Conservation (phyloP, 768 basidiomycete species). For the Dioszegia aurantiaca region DNA sequence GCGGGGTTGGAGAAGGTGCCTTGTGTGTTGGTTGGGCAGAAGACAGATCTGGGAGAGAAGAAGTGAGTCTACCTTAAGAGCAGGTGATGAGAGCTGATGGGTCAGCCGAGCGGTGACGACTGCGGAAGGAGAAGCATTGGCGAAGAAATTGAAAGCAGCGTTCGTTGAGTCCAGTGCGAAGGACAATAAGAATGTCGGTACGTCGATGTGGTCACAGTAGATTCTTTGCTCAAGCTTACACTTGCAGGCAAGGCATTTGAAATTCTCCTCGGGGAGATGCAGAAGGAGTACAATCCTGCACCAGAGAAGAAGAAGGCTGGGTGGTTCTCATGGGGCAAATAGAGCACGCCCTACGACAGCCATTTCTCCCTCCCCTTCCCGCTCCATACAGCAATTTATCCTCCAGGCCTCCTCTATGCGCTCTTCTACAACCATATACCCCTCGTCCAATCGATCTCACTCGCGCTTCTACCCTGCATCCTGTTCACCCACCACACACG, state of each 20-base stretch:
- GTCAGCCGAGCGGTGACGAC: slow-evolving; percentile 57
- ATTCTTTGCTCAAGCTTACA: neutral
- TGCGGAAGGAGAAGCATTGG: slow-evolving; percentile 72
- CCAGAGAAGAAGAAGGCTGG: slow-evolving; percentile 50
- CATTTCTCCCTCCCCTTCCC: neutral
- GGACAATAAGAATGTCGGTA: slow-evolving; percentile 80
- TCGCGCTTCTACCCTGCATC: too few relatives aligned
- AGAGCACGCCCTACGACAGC: neutral
- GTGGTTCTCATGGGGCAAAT: slow-evolving; percentile 44
- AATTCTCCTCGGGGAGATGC: slow-evolving; percentile 49
- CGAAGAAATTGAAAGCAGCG: slow-evolving; percentile 67
- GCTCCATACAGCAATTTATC: too few relatives aligned
- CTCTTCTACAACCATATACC: neutral
- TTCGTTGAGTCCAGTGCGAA: slow-evolving; percentile 89
- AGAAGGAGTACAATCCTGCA: slow-evolving; percentile 49
- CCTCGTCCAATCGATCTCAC: too few relatives aligned
- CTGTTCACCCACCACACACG: too few relatives aligned
- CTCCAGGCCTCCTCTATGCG: neutral
- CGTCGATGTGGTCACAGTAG: slow-evolving; percentile 51
- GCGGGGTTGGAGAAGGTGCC: slow-evolving; percentile 79
- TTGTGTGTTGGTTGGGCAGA: slow-evolving; percentile 91
- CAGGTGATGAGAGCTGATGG: slow-evolving; percentile 3
- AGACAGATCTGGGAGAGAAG: slow-evolving; percentile 75
- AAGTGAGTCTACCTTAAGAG: slow-evolving; percentile 52
- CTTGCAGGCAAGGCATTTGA: slow-evolving; percentile 48